Evolutionary conservation across 176 grass and related monocot genomes (phyloP).

Genomic region (Avena eriantha): DNA sequence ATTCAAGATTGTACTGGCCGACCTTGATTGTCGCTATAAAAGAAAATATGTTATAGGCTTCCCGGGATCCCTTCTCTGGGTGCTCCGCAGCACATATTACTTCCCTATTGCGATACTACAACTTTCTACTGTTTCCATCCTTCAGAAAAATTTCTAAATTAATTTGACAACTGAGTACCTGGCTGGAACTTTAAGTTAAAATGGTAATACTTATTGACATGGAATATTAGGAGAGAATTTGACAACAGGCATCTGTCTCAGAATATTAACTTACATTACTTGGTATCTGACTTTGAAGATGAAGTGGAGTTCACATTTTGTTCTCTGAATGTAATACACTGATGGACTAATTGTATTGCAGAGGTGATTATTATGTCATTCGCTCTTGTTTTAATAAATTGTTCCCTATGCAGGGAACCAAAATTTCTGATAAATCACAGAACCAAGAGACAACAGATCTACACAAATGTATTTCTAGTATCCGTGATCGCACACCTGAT

Average conservation of each 20-base stretch:
- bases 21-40: not conserved
- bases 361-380: slow-evolving; percentile 9
- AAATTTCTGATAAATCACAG: slow-evolving; percentile 70
- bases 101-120: not conserved
- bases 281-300: slow-evolving; percentile 5
- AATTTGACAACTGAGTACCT: not conserved
- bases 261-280: not conserved
- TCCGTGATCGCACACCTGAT: slow-evolving; percentile 48
- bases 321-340: not conserved
- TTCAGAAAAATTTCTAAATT: not conserved
- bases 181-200: not conserved
- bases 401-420: slow-evolving; percentile 56
- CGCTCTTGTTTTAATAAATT: slow-evolving; percentile 2
- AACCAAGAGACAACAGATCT: slow-evolving; percentile 83
- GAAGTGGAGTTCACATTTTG: not conserved
- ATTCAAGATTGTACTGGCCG: not conserved
- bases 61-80: not conserved
- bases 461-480: slow-evolving; percentile 74
- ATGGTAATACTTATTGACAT: not conserved
- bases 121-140: not conserved
- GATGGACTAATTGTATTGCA: not conserved
- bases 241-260: not conserved
- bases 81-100: not conserved
- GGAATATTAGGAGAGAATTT: not conserved
- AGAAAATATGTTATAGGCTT: not conserved